A percentile compares a stretch with the other conserved stretches of the same genome.
phyloP scores from a whole-genome alignment of 116 monocot species.

The Iris pallida region DNA sequence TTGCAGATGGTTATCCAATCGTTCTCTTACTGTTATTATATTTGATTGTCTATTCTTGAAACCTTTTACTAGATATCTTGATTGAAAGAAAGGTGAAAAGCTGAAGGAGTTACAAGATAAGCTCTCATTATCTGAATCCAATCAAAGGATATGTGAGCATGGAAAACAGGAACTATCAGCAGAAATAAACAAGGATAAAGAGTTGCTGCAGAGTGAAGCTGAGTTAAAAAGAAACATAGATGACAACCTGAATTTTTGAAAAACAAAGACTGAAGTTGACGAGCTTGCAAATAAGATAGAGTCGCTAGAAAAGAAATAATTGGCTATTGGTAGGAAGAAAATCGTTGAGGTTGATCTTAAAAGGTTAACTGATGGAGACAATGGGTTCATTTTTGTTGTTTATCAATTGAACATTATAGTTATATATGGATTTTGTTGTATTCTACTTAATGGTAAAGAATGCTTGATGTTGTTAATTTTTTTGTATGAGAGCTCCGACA shows the following conservation, averaged over 20 bases:
- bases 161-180: constrained; percentile 60
- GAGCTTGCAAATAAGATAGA: constrained; percentile 73
- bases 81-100: constrained; percentile 70
- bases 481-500: too few species aligned
- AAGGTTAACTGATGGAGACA: too few species aligned
- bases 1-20: not conserved
- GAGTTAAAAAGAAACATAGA: constrained; percentile 92
- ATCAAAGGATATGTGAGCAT: constrained; percentile 54
- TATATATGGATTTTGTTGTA: too few species aligned
- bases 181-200: too few species aligned
- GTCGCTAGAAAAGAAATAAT: constrained; percentile 55
- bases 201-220: constrained; percentile 58
- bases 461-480: too few species aligned
- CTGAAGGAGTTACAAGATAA: constrained; percentile 69
- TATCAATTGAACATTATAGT: too few species aligned
- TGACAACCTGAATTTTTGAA: constrained; percentile 90
- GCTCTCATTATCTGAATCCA: constrained; percentile 38
- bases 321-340: constrained; percentile 58
- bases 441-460: too few species aligned
- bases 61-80: constrained; percentile 50
- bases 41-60: constrained; percentile 9
- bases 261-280: constrained; percentile 86
- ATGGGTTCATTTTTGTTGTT: too few species aligned
- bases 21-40: not conserved
- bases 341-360: constrained; percentile 70